Percentiles rank a stretch among this genome's conserved stretches.
phyloP scores from a whole-genome alignment of 352 stramenopile genomes.

The Thalassiosira exigua region DNA sequence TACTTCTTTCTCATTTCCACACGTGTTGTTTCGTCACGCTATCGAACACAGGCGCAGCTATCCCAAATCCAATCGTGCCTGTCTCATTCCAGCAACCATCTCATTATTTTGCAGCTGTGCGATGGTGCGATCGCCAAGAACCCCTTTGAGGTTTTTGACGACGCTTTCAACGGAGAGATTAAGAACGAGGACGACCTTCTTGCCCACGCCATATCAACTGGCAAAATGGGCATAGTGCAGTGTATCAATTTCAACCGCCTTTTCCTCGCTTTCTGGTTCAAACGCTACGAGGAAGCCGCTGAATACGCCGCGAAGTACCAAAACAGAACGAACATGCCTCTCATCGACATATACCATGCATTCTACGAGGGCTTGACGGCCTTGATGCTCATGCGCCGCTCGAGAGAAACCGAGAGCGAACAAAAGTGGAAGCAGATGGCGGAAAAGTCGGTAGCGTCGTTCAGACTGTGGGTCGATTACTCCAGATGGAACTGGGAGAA shows the following conservation, averaged over 20 bases:
- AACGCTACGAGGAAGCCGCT: constrained; percentile 25
- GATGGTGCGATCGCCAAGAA: constrained; percentile 2
- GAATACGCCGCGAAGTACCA: constrained; percentile 16
- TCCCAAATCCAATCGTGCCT: constrained; percentile 1
- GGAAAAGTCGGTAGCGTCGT: not conserved
- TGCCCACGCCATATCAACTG: constrained; percentile 11
- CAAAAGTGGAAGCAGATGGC: constrained; percentile 7
- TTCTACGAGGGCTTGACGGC: constrained; percentile 10
- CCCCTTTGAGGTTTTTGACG: not conserved
- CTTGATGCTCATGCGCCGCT: not conserved
- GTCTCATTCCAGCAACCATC: constrained; percentile 6
- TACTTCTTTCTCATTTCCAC: no score
- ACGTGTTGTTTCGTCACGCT: no score
- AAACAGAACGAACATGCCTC: constrained; percentile 1
- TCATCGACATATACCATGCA: constrained; percentile 8
- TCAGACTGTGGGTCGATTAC: constrained; percentile 7
- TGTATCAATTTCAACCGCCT: constrained; percentile 23
- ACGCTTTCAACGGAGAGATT: constrained; percentile 3
- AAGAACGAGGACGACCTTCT: constrained; percentile 15
- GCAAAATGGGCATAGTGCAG: not conserved
- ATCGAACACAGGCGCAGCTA: constrained; percentile 7
- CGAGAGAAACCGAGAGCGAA: not conserved
- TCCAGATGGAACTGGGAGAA: constrained; percentile 40
- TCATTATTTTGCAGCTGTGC: constrained; percentile 13
- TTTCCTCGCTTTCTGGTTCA: constrained; percentile 37